Evolutionary conservation across 495 filamentous ascomycete genomes (phyloP).

Genomic region (Tuber microsphaerosporum): DNA sequence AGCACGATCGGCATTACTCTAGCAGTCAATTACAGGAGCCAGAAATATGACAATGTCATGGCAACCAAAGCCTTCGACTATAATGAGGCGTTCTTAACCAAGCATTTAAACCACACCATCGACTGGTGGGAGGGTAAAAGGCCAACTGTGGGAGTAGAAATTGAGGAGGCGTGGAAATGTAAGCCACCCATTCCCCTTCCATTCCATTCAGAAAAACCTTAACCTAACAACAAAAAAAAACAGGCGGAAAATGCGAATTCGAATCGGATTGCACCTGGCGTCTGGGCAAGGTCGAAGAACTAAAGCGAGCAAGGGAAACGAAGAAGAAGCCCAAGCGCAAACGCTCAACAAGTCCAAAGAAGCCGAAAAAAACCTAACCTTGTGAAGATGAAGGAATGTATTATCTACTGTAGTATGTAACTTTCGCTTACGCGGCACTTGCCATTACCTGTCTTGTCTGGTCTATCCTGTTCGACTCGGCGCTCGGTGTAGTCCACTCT

Average conservation of each 20-base stretch:
- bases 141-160: conserved; percentile 66
- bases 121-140: conserved; percentile 82
- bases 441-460: neutral
- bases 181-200: conserved; percentile 20
- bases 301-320: conserved; percentile 58
- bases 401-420: neutral
- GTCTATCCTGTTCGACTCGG: neutral
- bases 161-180: conserved; percentile 91
- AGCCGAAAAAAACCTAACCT: neutral
- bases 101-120: conserved; percentile 63
- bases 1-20: conserved; percentile 52
- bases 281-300: conserved; percentile 53
- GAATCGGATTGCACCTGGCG: conserved; percentile 52
- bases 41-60: conserved; percentile 51
- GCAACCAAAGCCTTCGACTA: conserved; percentile 65
- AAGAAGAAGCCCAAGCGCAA: conserved; percentile 63
- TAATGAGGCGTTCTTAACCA: conserved; percentile 54
- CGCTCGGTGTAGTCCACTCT: neutral
- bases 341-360: neutral
- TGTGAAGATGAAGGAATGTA: neutral
- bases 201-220: conserved; percentile 40
- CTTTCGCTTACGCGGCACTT: neutral
- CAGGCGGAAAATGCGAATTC: conserved; percentile 50
- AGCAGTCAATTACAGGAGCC: conserved; percentile 57
- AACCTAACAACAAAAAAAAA: neutral